phyloP scores from a whole-genome alignment of 2,329 filamentous ascomycete genomes.

The Exophiala alcalophila region DNA sequence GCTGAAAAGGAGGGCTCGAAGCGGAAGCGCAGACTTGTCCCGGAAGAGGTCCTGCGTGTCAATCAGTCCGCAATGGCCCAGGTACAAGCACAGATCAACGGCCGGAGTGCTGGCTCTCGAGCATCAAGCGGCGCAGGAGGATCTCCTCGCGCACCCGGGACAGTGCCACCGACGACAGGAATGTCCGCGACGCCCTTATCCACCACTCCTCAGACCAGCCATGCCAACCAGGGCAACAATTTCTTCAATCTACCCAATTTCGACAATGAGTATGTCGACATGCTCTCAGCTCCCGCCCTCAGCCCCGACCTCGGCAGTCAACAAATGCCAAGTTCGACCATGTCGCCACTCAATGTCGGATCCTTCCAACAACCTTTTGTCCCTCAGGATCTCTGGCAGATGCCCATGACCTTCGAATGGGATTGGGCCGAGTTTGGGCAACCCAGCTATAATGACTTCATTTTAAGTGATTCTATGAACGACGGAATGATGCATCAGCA shows the following conservation, averaged over 20 bases:
- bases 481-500: constrained; percentile 22
- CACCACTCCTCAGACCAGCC: constrained; percentile 14
- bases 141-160: constrained; percentile 16
- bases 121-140: constrained; percentile 19
- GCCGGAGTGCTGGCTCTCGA: constrained; percentile 18
- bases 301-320: constrained; percentile 37
- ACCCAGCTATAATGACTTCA: constrained; percentile 22
- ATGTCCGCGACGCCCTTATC: constrained; percentile 5
- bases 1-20: constrained; percentile 80
- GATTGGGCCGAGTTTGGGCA: constrained; percentile 57
- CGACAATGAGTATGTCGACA: constrained; percentile 38
- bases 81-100: constrained; percentile 28
- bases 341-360: constrained; percentile 37
- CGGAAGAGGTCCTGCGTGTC: constrained; percentile 27
- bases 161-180: constrained; percentile 5
- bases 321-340: constrained; percentile 33
- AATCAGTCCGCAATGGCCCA: constrained; percentile 31
- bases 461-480: constrained; percentile 24
- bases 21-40: constrained; percentile 72
- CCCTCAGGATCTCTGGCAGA: constrained; percentile 88
- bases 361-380: constrained; percentile 81
- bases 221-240: constrained; percentile 19
- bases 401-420: constrained; percentile 96
- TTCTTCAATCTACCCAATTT: constrained; percentile 33
- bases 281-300: constrained; percentile 38